Conservation (phyloP, 768 basidiomycete species). For the Trametes meyenii region DNA sequence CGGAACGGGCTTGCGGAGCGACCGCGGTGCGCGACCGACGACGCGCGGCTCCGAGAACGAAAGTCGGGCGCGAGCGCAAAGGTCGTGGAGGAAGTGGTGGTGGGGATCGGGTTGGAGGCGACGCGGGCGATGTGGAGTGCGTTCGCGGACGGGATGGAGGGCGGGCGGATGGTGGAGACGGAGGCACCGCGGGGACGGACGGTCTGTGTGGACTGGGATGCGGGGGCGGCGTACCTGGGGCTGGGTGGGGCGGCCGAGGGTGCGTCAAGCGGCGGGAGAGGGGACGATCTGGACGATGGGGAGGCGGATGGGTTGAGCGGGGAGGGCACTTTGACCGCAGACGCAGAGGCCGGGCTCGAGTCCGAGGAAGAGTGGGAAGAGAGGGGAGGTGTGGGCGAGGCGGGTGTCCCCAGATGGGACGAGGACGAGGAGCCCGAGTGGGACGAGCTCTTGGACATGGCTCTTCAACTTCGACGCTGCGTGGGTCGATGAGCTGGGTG, state of each 20-base stretch:
- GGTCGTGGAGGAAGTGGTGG: not conserved
- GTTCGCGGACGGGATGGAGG: slow-evolving; percentile 21
- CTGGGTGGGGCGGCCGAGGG: not conserved
- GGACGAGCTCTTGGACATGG: not conserved
- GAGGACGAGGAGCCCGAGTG: not conserved
- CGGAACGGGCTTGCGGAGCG: slow-evolving; percentile 25
- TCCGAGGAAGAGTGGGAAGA: slow-evolving; percentile 8
- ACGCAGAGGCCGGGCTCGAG: not conserved
- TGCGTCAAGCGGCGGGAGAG: not conserved
- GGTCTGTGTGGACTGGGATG: slow-evolving; percentile 5
- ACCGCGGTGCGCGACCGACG: slow-evolving; percentile 10
- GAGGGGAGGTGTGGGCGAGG: not conserved
- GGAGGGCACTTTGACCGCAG: slow-evolving; percentile 5
- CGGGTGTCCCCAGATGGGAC: not conserved
- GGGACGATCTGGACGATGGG: not conserved
- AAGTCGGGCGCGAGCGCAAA: slow-evolving; percentile 14
- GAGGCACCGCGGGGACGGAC: slow-evolving; percentile 22
- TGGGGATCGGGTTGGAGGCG: slow-evolving; percentile 15
- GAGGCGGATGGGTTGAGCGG: slow-evolving; percentile 13
- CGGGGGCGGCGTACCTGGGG: not conserved
- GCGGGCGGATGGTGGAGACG: slow-evolving; percentile 26
- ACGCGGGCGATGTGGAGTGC: slow-evolving; percentile 14
- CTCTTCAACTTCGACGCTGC: not conserved
- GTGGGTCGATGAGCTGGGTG: not conserved
- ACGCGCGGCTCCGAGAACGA: slow-evolving; percentile 21